Conservation (phyloP, 1,284 basidiomycete genomes). For the Ceratobasidium sp. region DNA sequence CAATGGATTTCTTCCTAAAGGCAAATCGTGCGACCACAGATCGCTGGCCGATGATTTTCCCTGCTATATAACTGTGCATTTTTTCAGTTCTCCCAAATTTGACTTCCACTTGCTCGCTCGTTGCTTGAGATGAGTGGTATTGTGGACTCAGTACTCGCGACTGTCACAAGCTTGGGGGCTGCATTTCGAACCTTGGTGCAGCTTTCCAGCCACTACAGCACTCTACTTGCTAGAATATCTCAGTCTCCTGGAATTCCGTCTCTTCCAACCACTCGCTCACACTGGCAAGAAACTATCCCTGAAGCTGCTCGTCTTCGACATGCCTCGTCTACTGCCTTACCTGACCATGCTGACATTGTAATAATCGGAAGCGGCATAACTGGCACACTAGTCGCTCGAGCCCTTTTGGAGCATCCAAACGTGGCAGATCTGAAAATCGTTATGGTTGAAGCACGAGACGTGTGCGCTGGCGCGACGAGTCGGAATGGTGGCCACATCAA, state of each 20-base stretch:
- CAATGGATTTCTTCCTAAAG: background rate
- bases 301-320: constrained; percentile 39
- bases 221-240: constrained; percentile 17
- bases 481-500: constrained; percentile 75
- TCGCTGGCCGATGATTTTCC: no score
- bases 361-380: constrained; percentile 79
- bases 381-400: constrained; percentile 67
- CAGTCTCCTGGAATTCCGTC: constrained; percentile 38
- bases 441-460: constrained; percentile 75
- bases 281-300: constrained; percentile 32
- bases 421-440: constrained; percentile 58
- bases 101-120: background rate
- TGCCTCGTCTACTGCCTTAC: constrained; percentile 52
- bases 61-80: no score
- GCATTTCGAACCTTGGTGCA: constrained; percentile 21
- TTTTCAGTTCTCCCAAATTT: no score
- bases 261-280: constrained; percentile 31
- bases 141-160: background rate
- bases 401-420: constrained; percentile 60
- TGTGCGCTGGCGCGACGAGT: constrained; percentile 76
- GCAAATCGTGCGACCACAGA: background rate
- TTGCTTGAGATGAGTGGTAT: background rate
- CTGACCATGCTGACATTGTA: constrained; percentile 66
- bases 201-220: constrained; percentile 24
- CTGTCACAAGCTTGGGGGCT: constrained; percentile 11